Base-by-base conservation (phyloP, 2,329 filamentous ascomycete species). In the Aulographum hederae region DNA sequence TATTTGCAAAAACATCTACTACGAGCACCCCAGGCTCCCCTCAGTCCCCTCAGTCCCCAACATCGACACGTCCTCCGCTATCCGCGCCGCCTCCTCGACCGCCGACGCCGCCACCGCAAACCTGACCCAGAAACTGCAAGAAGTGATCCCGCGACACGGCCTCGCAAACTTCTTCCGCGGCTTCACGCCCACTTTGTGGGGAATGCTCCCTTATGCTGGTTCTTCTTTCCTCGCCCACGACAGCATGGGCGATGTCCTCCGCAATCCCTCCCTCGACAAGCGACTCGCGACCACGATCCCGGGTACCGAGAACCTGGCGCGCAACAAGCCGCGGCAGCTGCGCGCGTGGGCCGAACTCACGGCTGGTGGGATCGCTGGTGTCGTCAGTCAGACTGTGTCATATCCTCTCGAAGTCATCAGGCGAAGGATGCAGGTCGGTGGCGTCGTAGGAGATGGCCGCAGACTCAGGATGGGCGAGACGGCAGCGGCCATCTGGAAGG, bases 171-270 rank as follows among this genome's bases (percentile, higher is more conserved):
- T 98, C 52, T 98, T 94, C 56, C 73, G 89, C 30, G 89, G 89
- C 31, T 98, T 98, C 52, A 71, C 73, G 0, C 80, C 86, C 0
- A 95, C 89, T 0, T 55, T 98, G 4, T 63, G 91, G 37, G 89
- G 89, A 43, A 98, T 98, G 86, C 61, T 98, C 1, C 89, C 89
- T 0, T 98, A 98, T 47, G 89, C 89, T 1, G 89, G 89, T 44
- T 76, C 91, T 46, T 93, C 84, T 1, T 98, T 98, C 57, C 67
- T 98, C 26, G 92, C 82, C 0, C 89, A 98, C 57, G 89, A 98
- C 52, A 82, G 80, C 4, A 71, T 78, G 26, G 80, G 81, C 37
- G 89, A 98, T 52, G 46, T 89, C 29, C 66, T 98, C 43, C 80
- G 85, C 13, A 65, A 67, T 34, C 73, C 74, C 0, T 39, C 52